Conservation (phyloP, 2,329 filamentous ascomycete genomes). For the Capronia americana region DNA sequence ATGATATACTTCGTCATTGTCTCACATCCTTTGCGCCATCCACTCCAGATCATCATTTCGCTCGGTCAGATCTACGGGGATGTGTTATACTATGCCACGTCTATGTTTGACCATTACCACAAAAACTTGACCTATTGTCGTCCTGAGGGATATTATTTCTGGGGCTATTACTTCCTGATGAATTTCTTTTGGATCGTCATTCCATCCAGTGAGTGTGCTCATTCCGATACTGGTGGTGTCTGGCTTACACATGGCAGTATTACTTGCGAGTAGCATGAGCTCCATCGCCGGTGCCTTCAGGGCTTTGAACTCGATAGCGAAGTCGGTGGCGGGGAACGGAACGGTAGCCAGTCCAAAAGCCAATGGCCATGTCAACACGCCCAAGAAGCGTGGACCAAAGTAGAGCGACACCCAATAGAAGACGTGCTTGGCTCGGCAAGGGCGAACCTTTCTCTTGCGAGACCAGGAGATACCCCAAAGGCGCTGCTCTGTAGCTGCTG, state of each 20-base stretch:
- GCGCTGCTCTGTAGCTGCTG: too few species aligned
- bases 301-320: slow-evolving; percentile 43
- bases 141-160: slow-evolving; percentile 69
- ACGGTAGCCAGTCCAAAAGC: slow-evolving; percentile 36
- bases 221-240: neutral
- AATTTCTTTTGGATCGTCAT: slow-evolving; percentile 71
- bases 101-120: slow-evolving; percentile 65
- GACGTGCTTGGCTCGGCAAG: neutral
- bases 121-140: slow-evolving; percentile 63
- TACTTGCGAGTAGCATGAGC: slow-evolving; percentile 48
- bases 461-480: neutral
- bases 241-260: slow-evolving; percentile 39
- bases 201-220: slow-evolving; percentile 58
- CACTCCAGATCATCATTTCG: slow-evolving; percentile 66
- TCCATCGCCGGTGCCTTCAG: slow-evolving; percentile 47
- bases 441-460: neutral
- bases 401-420: slow-evolving; percentile 4
- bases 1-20: slow-evolving; percentile 62
- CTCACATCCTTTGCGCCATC: slow-evolving; percentile 63
- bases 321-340: slow-evolving; percentile 40
- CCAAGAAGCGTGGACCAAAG: slow-evolving; percentile 16
- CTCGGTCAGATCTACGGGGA: slow-evolving; percentile 70
- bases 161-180: slow-evolving; percentile 70
- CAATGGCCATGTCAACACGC: slow-evolving; percentile 32
- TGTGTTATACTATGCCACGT: slow-evolving; percentile 68